These are phyloP conservation scores for Penicillium sp. DNA, from an alignment of 2,329 filamentous ascomycete genomes.

Conservation along the genomic window DNA sequence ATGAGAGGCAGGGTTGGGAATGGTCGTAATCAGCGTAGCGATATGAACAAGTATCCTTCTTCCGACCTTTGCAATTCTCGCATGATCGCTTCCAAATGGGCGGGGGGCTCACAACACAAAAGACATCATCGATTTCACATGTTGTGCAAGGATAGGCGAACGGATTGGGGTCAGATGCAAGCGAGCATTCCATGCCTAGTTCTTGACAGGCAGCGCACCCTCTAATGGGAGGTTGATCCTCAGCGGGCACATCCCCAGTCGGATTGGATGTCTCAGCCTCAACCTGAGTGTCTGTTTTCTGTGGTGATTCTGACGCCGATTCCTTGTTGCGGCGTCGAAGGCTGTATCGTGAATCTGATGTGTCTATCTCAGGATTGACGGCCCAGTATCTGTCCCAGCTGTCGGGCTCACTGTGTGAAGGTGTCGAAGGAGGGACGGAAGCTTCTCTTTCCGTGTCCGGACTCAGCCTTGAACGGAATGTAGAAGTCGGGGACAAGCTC, in stretches of 20 bases:
- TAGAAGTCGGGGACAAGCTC: neutral
- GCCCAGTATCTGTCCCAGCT: slow-evolving; percentile 4
- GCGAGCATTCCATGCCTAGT: slow-evolving; percentile 25
- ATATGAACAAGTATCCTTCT: slow-evolving; percentile 29
- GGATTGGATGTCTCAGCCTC: neutral
- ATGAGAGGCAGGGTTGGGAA: slow-evolving; percentile 26
- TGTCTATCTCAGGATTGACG: neutral
- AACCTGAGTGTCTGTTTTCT: no score
- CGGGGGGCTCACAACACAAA: slow-evolving; percentile 31
- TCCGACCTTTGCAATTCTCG: slow-evolving; percentile 25
- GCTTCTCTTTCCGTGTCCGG: neutral
- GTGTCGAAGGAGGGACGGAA: neutral
- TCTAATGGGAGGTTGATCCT: slow-evolving; percentile 18
- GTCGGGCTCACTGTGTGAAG: neutral
- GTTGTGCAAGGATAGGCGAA: slow-evolving; percentile 31
- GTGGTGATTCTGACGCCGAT: neutral
- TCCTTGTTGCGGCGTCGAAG: neutral
- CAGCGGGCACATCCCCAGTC: neutral
- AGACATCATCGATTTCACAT: slow-evolving; percentile 25
- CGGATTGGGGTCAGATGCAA: slow-evolving; percentile 24
- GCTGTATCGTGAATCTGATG: neutral
- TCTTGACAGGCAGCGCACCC: slow-evolving; percentile 29
- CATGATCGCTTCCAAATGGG: slow-evolving; percentile 30
- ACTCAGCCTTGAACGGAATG: neutral
- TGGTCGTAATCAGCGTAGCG: slow-evolving; percentile 20